Base-by-base conservation (phyloP, 371 early-diverging fungal genomes). In the Apophysomyces ossiformis region DNA sequence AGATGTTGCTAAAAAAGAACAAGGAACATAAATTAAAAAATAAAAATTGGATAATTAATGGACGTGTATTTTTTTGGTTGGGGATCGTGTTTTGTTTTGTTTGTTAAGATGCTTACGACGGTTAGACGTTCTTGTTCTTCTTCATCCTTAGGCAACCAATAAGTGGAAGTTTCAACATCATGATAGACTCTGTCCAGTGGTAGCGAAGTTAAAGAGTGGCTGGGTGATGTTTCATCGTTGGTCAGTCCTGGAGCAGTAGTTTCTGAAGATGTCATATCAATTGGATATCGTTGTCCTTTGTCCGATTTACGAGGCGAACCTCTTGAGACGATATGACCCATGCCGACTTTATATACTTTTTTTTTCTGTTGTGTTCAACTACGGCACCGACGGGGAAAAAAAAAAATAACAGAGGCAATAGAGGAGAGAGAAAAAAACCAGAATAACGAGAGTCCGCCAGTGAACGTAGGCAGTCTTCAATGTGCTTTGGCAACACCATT, bases 61-160 rank as follows among this genome's bases (percentile, higher is more conserved):
- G 32, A 26, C 32, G 32, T 26, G 1, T 26, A 26, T 26, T 2
- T 2, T 26, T 26, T 26, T 26, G 32, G 32, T 26, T 26, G 32
- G 32, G 32, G 32, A 26, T 26, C 32, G 32, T 26, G 32, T 26
- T 26, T 26, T 26, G 32, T 26, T 1, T 26, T 26, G 32, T 26
- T 26, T 26, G 32, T 26, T 1, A 26, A 26, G 32, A 26, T 26
- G 32, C 66, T 47, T 66, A 66, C 66, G 11, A 59, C 66, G 21
- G 60, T 60, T 11, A 66, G 32, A 15, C 66, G 58, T 37, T 66
- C 66, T 50, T 66, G 66, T 7, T 66, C 66, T 50, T 66, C 66
- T 45, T 66, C 37, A 58, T 41, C 37, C 32, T 66, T 66, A 16
- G 66, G 60, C 5, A 66, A 35, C 66, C 66, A 66, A 38, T 66